Evolutionary conservation across 108 stramenopile genomes (phyloP).

Genomic region (Nitzschia sp.): DNA sequence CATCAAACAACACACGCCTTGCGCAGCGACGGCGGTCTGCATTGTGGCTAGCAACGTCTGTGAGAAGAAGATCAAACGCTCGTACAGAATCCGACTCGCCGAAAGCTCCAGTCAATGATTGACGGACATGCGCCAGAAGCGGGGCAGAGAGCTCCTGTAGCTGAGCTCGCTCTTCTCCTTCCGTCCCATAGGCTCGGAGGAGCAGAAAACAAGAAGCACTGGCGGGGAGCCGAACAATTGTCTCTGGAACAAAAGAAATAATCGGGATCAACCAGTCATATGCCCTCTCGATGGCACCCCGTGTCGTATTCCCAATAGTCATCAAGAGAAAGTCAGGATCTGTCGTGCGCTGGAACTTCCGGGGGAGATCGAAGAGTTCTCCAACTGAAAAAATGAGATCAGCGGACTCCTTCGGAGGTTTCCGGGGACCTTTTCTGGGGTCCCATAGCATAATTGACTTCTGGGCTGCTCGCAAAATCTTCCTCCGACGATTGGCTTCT

Average conservation of each 20-base stretch:
- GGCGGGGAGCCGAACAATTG: conserved; percentile 63
- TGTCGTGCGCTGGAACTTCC: conserved; percentile 47
- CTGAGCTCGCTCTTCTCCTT: conserved; percentile 56
- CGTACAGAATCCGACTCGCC: conserved; percentile 52
- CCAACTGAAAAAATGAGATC: conserved; percentile 65
- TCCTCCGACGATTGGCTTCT: conserved; percentile 52
- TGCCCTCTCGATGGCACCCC: conserved; percentile 76
- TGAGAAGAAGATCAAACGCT: conserved; percentile 62
- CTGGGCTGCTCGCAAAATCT: conserved; percentile 54
- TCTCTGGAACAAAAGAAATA: conserved; percentile 60
- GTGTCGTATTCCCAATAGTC: conserved; percentile 63
- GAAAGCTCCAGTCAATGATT: conserved; percentile 59
- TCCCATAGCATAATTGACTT: conserved; percentile 80
- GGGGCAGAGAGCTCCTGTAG: conserved; percentile 64
- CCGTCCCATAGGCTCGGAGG: conserved; percentile 65
- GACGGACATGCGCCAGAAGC: conserved; percentile 58
- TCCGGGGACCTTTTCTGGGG: conserved; percentile 52
- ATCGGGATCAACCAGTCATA: conserved; percentile 84
- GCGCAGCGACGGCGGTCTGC: conserved; percentile 68
- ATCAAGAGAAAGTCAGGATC: conserved; percentile 64
- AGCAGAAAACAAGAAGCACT: conserved; percentile 76
- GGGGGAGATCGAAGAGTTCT: conserved; percentile 55
- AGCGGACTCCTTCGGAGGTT: conserved; percentile 75
- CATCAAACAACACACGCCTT: conserved; percentile 65
- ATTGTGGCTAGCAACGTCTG: conserved; percentile 61